Evolutionary conservation across 345 rosid genomes (phyloP).

Genomic region (Erysimum cheiranthoides): DNA sequence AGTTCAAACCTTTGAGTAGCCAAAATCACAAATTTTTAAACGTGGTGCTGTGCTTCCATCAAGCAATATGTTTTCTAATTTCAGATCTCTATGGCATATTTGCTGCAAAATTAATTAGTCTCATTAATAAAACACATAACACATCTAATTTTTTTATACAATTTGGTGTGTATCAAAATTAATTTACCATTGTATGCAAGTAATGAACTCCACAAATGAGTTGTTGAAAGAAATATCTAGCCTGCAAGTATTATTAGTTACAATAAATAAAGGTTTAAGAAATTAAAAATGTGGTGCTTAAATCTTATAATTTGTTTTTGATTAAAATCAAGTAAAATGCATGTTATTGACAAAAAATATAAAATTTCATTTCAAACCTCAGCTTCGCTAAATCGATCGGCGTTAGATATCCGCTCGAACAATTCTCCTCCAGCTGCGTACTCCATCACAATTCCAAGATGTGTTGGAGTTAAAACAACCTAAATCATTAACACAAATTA

Average conservation of each 20-base stretch:
- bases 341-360: neutral
- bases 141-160: neutral
- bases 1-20: conserved; percentile 82
- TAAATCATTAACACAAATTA: conserved; percentile 27
- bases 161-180: neutral
- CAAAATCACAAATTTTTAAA: conserved; percentile 94
- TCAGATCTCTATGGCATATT: conserved; percentile 94
- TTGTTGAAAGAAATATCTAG: conserved; percentile 81
- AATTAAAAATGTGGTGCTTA: neutral
- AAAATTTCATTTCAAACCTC: conserved; percentile 49
- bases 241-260: conserved; percentile 48
- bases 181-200: conserved; percentile 69
- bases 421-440: conserved; percentile 82
- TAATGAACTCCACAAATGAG: conserved; percentile 73
- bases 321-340: neutral
- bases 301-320: neutral
- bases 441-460: conserved; percentile 81
- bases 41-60: conserved; percentile 97
- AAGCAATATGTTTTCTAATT: conserved; percentile 81
- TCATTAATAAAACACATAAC: neutral
- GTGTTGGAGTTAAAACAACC: conserved; percentile 72
- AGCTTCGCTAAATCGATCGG: conserved; percentile 71
- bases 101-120: conserved; percentile 56
- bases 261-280: neutral
- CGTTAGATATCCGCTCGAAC: conserved; percentile 59